phyloP scores from a whole-genome alignment of 495 filamentous ascomycete species.

The Neurospora sp. region DNA sequence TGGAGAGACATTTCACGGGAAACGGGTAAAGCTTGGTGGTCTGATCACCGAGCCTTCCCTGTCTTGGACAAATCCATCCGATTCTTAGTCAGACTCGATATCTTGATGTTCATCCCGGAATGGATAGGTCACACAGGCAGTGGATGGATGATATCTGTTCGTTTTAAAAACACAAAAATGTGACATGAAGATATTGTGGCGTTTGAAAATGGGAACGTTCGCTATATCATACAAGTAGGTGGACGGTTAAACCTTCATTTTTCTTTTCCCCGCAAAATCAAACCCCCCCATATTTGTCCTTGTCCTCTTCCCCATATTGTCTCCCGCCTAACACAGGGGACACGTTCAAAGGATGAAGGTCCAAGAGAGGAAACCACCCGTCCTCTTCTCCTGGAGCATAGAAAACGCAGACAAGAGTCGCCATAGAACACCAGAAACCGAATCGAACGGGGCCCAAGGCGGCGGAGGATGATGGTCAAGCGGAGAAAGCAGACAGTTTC shows the following conservation, averaged over 20 bases:
- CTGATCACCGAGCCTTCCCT: neutral
- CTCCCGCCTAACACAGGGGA: neutral
- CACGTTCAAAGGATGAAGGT: neutral
- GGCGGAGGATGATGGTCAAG: neutral
- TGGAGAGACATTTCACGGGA: neutral
- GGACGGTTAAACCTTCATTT: neutral
- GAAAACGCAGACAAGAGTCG: neutral
- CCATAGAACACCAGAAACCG: neutral
- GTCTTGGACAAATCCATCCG: neutral
- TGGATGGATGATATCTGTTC: neutral
- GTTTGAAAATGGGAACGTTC: neutral
- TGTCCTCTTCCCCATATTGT: neutral
- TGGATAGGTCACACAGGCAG: neutral
- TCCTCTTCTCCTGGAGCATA: neutral
- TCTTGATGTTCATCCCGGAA: neutral
- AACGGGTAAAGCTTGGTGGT: neutral
- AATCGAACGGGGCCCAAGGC: neutral
- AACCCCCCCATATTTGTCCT: neutral
- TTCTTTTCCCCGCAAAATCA: neutral
- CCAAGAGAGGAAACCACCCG: neutral
- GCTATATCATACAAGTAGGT: neutral
- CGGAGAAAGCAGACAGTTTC: neutral
- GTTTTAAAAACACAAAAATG: neutral
- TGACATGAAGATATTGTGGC: neutral
- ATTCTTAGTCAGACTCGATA: neutral